Evolutionary conservation across 163 green algal species (phyloP), one percentile per base, ranked within the genome.

Genomic region (Volvox carteri): DNA sequence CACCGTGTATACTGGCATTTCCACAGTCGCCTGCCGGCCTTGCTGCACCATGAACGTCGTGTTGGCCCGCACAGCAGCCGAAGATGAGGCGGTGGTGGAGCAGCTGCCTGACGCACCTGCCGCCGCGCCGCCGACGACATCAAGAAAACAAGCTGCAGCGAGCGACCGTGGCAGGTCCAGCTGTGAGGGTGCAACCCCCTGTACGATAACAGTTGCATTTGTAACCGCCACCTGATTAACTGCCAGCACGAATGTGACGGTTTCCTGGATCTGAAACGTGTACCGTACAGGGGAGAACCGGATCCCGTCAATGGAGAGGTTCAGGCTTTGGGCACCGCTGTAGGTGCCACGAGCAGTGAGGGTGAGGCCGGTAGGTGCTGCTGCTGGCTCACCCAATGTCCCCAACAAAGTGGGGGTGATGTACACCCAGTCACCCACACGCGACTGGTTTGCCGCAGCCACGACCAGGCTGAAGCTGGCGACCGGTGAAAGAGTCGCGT

Each of bases 361-460:
- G 28, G 16, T 25, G 1, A 54, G 50, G 52, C 54, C 54, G 48
- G 3, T 11, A 39, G 54, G 23, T 16, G 54, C 28, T 21, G 28
- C 1, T 0, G 72, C 84, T 28, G 72, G 54, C 54, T 65, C 48
- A 41, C 52, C 52, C 0, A 46, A 18, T 9, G 33, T 28, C 52
- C 79, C 72, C 25, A 33, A 9, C 25, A 84, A 54, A 1, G 52
- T 52, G 39, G 54, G 37, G 54, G 67, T 84, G 72, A 84, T 23
- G 54, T 46, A 89, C 12, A 58, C 54, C 84, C 84, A 89, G 41
- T 89, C 84, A 52, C 84, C 84, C 12, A 89, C 84, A 25, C 84
- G 84, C 0, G 72, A 65, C n/a, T 67, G 18, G 2, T 4, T 7
- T 21, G 56, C 1, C 0, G 41, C 5, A 0, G 28, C 46, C 4